Evolutionary conservation across 306 rosid species (phyloP).

Genomic region (Malus sylvestris): DNA sequence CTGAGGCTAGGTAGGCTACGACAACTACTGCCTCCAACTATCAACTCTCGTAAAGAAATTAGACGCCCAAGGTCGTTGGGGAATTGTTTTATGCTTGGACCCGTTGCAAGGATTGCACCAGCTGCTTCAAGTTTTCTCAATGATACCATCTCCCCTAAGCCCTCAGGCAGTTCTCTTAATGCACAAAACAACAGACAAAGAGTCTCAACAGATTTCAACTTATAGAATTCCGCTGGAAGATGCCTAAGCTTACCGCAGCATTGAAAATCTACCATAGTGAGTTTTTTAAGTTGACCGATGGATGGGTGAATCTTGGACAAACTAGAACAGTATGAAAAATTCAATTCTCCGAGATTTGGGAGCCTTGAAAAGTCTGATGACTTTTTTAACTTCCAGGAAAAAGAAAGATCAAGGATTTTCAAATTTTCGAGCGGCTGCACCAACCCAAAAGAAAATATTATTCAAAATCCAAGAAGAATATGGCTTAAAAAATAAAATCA

Average conservation of each 20-base stretch:
- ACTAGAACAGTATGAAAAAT: rapidly evolving
- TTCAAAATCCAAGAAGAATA: no score
- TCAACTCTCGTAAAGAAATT: no score
- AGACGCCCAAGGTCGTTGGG: no score
- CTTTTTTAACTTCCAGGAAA: not conserved
- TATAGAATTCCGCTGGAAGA: not conserved
- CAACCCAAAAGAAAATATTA: no score
- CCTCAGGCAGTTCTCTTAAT: no score
- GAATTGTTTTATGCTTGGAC: no score
- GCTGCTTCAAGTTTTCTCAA: no score
- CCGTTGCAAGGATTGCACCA: no score
- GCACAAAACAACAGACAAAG: rapidly evolving
- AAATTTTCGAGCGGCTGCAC: not conserved
- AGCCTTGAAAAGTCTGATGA: slow-evolving; percentile 32
- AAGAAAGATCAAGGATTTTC: slow-evolving; percentile 29
- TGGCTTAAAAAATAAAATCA: no score
- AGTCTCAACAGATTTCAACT: not conserved
- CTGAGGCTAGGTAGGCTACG: no score
- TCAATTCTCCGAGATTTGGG: not conserved
- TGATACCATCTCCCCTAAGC: slow-evolving; percentile 20
- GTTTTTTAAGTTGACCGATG: not conserved
- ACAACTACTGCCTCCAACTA: no score
- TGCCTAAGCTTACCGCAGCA: rapidly evolving
- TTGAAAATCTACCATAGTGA: not conserved
- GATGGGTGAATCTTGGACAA: not conserved